Conservation (phyloP, 2,329 filamentous ascomycete genomes). For the Venturia nashicola region DNA sequence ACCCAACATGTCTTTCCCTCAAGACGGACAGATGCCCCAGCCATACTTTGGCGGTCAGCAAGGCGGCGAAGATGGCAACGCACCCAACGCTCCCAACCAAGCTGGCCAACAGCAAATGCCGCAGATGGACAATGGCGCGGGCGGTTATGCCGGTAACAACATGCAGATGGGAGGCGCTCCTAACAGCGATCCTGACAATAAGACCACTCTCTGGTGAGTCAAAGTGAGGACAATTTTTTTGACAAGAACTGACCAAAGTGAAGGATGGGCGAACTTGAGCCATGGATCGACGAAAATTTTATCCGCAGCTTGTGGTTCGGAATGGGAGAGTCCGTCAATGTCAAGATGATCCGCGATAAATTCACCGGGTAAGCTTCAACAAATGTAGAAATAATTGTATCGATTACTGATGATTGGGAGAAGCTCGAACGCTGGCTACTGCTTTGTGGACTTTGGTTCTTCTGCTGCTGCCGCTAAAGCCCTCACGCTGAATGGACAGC, state of each 20-base stretch:
- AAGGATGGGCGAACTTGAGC: slow-evolving; percentile 98
- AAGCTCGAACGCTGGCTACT: slow-evolving; percentile 97
- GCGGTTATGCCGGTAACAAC: neutral
- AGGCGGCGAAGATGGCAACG: slow-evolving; percentile 7
- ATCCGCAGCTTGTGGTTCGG: slow-evolving; percentile 91
- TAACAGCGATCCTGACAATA: slow-evolving; percentile 30
- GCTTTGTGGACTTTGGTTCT: slow-evolving; percentile 85
- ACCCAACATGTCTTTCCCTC: slow-evolving; percentile 8
- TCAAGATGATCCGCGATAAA: slow-evolving; percentile 99
- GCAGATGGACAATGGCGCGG: slow-evolving; percentile 11
- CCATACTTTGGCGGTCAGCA: slow-evolving; percentile 6
- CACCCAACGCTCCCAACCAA: neutral
- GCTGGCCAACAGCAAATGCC: slow-evolving; percentile 13
- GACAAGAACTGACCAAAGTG: neutral
- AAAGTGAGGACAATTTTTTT: neutral
- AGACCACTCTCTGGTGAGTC: slow-evolving; percentile 41
- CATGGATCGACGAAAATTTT: slow-evolving; percentile 99
- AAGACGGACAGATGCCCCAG: neutral
- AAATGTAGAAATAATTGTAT: neutral
- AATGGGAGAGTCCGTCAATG: slow-evolving; percentile 88
- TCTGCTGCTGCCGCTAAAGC: slow-evolving; percentile 84
- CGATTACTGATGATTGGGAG: slow-evolving; percentile 29
- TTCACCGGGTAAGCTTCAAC: slow-evolving; percentile 68
- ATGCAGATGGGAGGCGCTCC: slow-evolving; percentile 10
- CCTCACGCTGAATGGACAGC: slow-evolving; percentile 72